Base-by-base conservation (phyloP, 805 yeast genomes). In the Candida krabiensis region DNA sequence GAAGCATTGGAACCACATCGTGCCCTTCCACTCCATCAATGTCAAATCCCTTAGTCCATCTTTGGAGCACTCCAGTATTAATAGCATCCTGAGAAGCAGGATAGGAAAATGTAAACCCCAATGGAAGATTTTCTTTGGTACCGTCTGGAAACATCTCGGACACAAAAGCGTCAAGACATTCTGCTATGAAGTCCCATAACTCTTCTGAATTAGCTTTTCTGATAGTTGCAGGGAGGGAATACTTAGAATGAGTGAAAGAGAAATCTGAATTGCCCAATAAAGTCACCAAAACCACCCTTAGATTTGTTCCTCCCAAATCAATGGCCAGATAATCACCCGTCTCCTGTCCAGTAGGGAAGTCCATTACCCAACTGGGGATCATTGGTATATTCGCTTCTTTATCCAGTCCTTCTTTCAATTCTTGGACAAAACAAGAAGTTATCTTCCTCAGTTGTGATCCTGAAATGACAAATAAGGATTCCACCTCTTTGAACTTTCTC, bases 11-110 rank as follows among this genome's bases (percentile, higher is more conserved):
- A 36, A 86, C 96, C 44, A 91, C 96, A 60, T 91, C 95, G 41
- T 85, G 78, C 48, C 96, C 96, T 70, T 91, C 98, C 40, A 91
- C 96, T 43, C 83, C 87, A 43, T 77, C 84, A 53, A 91, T 88
- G 64, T 91, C 96, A 67, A 86, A 91, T 49, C 98, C 99, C 71
- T 91, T 91, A 47, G 98, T 91, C 98, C 98, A 91, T 66, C 91
- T 78, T 73, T 88, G 96, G 60, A 91, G 76, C 39, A 84, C 60
- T 64, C 98, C 99, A 52, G 76, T 72, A 71, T 87, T 84, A 63
- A 91, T 87, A 44, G 85, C 84, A 50, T 70, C 63, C 68, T 91
- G 99, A 28, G 84, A 70, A 28, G 86, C 85, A 15, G 98, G 97
- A 71, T 83, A 91, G 11, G 95, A 83, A 71, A 91, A 91, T 26